Conservation (phyloP, 1,139 yeast genomes). For the Blastobotrys arbuscula region DNA sequence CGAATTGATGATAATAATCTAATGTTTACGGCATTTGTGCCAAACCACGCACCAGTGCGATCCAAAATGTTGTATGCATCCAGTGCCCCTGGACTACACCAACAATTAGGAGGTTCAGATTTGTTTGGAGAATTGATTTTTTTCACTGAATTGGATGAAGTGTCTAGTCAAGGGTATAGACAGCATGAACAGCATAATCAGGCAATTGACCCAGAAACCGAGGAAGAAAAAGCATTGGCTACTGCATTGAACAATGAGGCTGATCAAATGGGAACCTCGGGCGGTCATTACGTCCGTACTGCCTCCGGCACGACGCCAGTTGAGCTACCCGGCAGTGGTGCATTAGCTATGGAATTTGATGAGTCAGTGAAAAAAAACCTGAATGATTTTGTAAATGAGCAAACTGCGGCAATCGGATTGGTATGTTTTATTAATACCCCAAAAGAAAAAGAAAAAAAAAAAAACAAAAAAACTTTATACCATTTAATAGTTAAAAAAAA, state of each 20-base stretch:
- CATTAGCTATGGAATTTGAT: constrained; percentile 6
- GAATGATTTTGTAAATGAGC: not conserved
- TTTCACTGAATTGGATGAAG: constrained; percentile 59
- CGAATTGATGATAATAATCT: constrained; percentile 34
- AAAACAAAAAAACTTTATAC: too few relatives aligned
- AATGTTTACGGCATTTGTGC: constrained; percentile 74
- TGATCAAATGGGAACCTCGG: constrained; percentile 29
- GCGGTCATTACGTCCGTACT: not conserved
- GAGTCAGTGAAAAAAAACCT: constrained; percentile 7
- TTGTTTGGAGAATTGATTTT: constrained; percentile 50
- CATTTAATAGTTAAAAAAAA: too few relatives aligned
- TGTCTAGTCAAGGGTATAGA: constrained; percentile 47
- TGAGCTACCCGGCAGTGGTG: not conserved
- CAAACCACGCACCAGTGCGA: constrained; percentile 77
- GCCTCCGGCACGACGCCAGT: not conserved
- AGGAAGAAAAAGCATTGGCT: constrained; percentile 42
- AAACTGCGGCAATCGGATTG: constrained; percentile 10
- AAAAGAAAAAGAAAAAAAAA: too few relatives aligned
- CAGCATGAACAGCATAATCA: constrained; percentile 36
- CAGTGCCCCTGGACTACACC: constrained; percentile 67
- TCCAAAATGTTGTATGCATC: constrained; percentile 93
- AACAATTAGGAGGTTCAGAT: constrained; percentile 64
- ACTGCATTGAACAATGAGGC: constrained; percentile 28
- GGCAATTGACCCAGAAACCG: constrained; percentile 48
- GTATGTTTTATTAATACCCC: constrained; percentile 1